Evolutionary conservation across 148 eudicot species (phyloP).

Genomic region (Rhododendron simsii): DNA sequence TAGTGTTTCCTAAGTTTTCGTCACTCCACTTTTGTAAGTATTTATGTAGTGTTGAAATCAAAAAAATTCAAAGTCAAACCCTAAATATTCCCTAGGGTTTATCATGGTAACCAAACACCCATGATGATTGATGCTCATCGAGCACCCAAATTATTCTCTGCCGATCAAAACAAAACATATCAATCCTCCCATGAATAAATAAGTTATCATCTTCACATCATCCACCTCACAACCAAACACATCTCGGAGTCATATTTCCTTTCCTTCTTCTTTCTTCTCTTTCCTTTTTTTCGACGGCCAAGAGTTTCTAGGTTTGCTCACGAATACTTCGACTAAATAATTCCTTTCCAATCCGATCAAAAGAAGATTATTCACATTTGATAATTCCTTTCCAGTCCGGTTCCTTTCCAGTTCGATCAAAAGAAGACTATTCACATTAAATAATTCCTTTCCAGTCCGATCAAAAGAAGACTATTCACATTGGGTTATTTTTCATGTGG

Average conservation of each 20-base stretch:
- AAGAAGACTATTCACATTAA: no score
- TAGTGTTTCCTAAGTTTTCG: no score
- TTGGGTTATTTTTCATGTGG: no score
- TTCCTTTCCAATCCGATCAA: no score
- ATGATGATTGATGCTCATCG: not conserved
- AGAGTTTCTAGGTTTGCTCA: not conserved
- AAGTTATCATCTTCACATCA: not conserved
- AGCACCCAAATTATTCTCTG: slow-evolving; percentile 14
- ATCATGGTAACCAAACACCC: slow-evolving; percentile 1
- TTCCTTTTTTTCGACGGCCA: not conserved
- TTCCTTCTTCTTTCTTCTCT: not conserved
- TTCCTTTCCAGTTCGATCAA: no score
- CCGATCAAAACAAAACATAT: not conserved
- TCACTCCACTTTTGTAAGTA: no score
- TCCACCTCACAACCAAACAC: slow-evolving; percentile 4
- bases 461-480: no score
- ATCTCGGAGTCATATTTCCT: not conserved
- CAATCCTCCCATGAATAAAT: not conserved
- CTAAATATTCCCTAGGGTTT: not conserved
- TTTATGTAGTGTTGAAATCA: not conserved
- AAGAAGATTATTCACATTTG: no score
- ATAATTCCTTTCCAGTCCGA: no score
- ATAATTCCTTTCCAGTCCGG: no score
- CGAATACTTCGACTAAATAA: no score
- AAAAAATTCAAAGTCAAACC: not conserved